These are phyloP conservation scores for Nematodospora anomalae DNA, from an alignment of 1,139 yeast species.

Conservation along the genomic window DNA sequence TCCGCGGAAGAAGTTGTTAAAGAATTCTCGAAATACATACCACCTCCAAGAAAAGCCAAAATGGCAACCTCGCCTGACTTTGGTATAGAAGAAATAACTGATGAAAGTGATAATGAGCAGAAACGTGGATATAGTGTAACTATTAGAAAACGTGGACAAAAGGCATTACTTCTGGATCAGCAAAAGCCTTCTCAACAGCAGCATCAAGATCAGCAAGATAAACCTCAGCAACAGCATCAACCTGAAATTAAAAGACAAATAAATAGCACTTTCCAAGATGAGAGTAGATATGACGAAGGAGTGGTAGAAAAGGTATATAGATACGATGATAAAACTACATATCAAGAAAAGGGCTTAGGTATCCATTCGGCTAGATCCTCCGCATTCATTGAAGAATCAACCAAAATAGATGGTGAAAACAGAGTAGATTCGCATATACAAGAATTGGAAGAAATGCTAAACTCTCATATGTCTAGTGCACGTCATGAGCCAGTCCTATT, in stretches of 20 bases:
- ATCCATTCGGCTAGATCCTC: conserved; percentile 17
- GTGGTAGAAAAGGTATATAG: conserved; percentile 2
- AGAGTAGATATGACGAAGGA: background rate
- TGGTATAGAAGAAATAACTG: conserved; percentile 41
- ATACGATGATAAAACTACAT: conserved; percentile 2
- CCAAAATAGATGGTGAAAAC: conserved; percentile 12
- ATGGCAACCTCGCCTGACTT: conserved; percentile 28
- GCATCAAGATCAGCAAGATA: background rate
- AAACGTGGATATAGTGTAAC: conserved; percentile 12
- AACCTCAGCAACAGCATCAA: conserved; percentile 1
- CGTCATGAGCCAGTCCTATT: conserved; percentile 11
- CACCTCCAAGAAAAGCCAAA: conserved; percentile 7
- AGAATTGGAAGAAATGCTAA: conserved; percentile 45
- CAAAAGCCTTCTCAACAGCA: conserved; percentile 1
- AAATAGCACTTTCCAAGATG: background rate
- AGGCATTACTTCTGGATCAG: too few relatives aligned
- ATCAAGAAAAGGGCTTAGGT: conserved; percentile 9
- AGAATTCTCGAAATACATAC: conserved; percentile 15
- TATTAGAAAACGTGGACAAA: conserved; percentile 5
- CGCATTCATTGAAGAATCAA: conserved; percentile 15
- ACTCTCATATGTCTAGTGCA: conserved; percentile 16
- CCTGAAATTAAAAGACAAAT: background rate
- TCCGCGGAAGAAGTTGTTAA: conserved; percentile 12
- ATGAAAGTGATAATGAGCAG: conserved; percentile 30
- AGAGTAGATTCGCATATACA: conserved; percentile 34